A percentile compares a stretch with the other conserved stretches of the same genome.
Evolutionary conservation across 345 rosid genomes (phyloP).

Genomic region (Erodium maritimum): DNA sequence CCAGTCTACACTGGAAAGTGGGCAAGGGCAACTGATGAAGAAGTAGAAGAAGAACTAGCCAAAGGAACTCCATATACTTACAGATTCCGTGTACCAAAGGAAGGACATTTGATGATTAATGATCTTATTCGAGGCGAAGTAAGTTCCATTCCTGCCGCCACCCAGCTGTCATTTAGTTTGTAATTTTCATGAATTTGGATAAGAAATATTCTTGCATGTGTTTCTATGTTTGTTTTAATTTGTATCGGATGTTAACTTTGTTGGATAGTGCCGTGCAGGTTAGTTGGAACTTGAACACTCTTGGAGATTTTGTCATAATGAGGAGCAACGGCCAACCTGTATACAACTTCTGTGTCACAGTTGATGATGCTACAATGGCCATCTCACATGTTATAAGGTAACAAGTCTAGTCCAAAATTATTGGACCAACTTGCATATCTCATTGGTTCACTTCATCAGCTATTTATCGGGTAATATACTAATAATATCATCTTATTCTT

Average conservation of each 20-base stretch:
- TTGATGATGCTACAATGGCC: constrained; percentile 96
- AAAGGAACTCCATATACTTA: constrained; percentile 74
- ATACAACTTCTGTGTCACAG: constrained; percentile 88
- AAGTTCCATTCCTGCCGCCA: constrained; percentile 12
- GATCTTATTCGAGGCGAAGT: constrained; percentile 93
- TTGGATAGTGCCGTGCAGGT: constrained; percentile 71
- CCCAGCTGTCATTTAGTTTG: too few relatives aligned
- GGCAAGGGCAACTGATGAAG: constrained; percentile 61
- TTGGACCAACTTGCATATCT: too few relatives aligned
- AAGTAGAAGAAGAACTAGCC: constrained; percentile 61
- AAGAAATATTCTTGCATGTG: too few relatives aligned
- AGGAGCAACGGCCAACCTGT: constrained; percentile 94
- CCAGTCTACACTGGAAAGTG: constrained; percentile 81
- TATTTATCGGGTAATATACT: too few relatives aligned
- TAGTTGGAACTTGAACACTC: constrained; percentile 83
- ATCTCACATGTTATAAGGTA: constrained; percentile 94
- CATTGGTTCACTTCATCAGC: too few relatives aligned
- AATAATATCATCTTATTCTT: too few relatives aligned
- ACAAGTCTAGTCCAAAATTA: neutral
- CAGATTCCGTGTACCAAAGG: constrained; percentile 74
- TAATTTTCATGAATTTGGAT: too few relatives aligned
- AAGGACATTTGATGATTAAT: constrained; percentile 61
- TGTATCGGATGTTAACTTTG: constrained; percentile 27
- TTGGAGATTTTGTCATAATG: constrained; percentile 93
- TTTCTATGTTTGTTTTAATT: neutral